Percentiles rank a stretch among this genome's conserved stretches.
Conservation (phyloP, 2,329 filamentous ascomycete species). For the Epichloe sylvatica region DNA sequence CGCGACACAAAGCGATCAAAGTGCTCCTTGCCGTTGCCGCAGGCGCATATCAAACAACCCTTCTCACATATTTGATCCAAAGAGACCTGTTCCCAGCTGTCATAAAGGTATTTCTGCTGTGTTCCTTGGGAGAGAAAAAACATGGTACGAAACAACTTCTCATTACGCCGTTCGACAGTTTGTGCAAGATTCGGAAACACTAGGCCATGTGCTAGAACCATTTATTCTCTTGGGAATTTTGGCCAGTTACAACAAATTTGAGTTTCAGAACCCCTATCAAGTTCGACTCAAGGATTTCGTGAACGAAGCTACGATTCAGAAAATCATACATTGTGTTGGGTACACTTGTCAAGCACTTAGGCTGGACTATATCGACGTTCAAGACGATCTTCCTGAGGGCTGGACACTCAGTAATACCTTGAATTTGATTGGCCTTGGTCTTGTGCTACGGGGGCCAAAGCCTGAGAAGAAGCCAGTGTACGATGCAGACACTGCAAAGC, state of each 20-base stretch:
- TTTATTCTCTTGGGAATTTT: slow-evolving; percentile 76
- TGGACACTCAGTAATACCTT: slow-evolving; percentile 77
- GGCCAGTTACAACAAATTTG: slow-evolving; percentile 98
- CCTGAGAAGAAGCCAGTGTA: slow-evolving; percentile 43
- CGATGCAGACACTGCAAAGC: slow-evolving; percentile 67
- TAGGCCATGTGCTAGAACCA: slow-evolving; percentile 52
- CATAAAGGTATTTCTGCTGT: slow-evolving; percentile 57
- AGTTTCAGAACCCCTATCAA: slow-evolving; percentile 93
- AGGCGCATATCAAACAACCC: slow-evolving; percentile 88
- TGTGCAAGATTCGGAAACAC: slow-evolving; percentile 62
- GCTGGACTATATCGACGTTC: slow-evolving; percentile 67
- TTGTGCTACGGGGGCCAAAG: slow-evolving; percentile 55
- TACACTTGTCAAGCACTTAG: slow-evolving; percentile 54
- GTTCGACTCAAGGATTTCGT: slow-evolving; percentile 88
- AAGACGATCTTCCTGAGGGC: slow-evolving; percentile 79
- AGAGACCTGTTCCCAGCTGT: slow-evolving; percentile 85
- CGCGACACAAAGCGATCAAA: slow-evolving; percentile 67
- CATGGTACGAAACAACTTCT: slow-evolving; percentile 1
- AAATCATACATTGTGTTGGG: slow-evolving; percentile 66
- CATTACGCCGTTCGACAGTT: slow-evolving; percentile 35
- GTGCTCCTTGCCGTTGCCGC: slow-evolving; percentile 73
- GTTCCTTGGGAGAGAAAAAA: background rate
- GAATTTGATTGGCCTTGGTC: slow-evolving; percentile 70
- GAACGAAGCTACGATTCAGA: slow-evolving; percentile 74
- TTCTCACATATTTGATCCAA: slow-evolving; percentile 90